These are phyloP conservation scores for Monosporozyma siamensis DNA, from an alignment of 805 yeast species.

Conservation along the genomic window DNA sequence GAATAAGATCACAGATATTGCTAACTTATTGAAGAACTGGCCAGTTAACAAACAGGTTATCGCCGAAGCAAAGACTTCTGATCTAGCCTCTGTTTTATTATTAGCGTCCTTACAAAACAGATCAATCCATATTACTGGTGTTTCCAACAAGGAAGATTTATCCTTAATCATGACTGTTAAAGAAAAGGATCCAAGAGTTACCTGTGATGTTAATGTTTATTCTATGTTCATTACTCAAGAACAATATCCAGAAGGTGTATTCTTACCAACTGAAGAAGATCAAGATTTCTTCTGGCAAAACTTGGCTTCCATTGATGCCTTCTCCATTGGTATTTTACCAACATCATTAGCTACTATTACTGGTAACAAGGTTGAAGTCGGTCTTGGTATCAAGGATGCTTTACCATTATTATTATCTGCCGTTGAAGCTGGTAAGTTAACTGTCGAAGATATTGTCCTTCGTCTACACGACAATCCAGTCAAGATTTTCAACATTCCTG, in stretches of 20 bases:
- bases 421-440: slow-evolving; percentile 60
- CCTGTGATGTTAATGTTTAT: slow-evolving; percentile 81
- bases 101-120: slow-evolving; percentile 82
- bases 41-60: slow-evolving; percentile 75
- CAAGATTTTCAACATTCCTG: slow-evolving; percentile 72
- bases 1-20: slow-evolving; percentile 64
- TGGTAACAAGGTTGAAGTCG: slow-evolving; percentile 54
- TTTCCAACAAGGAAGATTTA: slow-evolving; percentile 71
- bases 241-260: slow-evolving; percentile 58
- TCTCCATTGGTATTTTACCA: slow-evolving; percentile 78
- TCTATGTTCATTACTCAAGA: slow-evolving; percentile 67
- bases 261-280: slow-evolving; percentile 73
- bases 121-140: slow-evolving; percentile 81
- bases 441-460: slow-evolving; percentile 59
- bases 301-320: slow-evolving; percentile 67
- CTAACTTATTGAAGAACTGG: slow-evolving; percentile 77
- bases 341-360: slow-evolving; percentile 57
- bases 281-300: slow-evolving; percentile 76
- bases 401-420: slow-evolving; percentile 77
- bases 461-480: slow-evolving; percentile 78
- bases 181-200: slow-evolving; percentile 69
- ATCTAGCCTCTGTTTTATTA: slow-evolving; percentile 83
- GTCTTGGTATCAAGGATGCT: slow-evolving; percentile 71
- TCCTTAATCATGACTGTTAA: slow-evolving; percentile 78
- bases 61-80: slow-evolving; percentile 87